phyloP scores from a whole-genome alignment of 2,329 filamentous ascomycete species.

The Diaporthe citriasiana region DNA sequence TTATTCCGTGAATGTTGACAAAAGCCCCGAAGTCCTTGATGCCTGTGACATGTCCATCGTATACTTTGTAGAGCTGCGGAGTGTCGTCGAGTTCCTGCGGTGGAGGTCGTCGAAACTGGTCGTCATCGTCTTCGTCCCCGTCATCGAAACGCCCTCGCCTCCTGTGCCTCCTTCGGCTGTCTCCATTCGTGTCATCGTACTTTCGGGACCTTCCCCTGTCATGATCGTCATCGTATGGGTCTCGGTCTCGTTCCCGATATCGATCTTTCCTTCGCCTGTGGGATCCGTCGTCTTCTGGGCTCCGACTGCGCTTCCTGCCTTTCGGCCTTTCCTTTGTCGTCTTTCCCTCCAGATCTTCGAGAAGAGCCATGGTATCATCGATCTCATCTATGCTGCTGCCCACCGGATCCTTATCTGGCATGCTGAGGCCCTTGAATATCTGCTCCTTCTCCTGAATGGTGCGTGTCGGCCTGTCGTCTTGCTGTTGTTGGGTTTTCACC shows the following conservation, averaged over 20 bases:
- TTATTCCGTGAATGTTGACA: conserved; percentile 89
- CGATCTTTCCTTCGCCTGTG: conserved; percentile 62
- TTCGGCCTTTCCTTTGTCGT: conserved; percentile 54
- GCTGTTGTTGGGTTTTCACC: conserved; percentile 58
- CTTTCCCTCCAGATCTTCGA: conserved; percentile 88
- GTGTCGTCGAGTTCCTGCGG: conserved; percentile 83
- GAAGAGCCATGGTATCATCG: conserved; percentile 91
- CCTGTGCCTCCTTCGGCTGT: conserved; percentile 55
- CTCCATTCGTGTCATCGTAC: conserved; percentile 69
- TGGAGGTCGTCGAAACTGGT: conserved; percentile 75
- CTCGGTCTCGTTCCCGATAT: conserved; percentile 50
- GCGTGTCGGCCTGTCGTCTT: conserved; percentile 57
- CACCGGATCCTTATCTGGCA: conserved; percentile 79
- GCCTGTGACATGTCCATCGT: conserved; percentile 89
- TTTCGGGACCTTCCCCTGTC: conserved; percentile 63
- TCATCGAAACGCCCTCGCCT: conserved; percentile 58
- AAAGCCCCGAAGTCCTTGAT: conserved; percentile 97
- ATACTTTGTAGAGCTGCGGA: conserved; percentile 87
- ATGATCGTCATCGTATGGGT: conserved; percentile 54
- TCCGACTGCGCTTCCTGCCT: conserved; percentile 54
- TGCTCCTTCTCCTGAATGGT: conserved; percentile 80
- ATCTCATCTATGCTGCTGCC: conserved; percentile 73
- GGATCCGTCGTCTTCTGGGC: conserved; percentile 62
- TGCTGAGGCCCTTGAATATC: conserved; percentile 89
- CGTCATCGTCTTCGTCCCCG: conserved; percentile 63